phyloP scores from a whole-genome alignment of 176 grass and related monocot species.

The Saccharum spontaneum region DNA sequence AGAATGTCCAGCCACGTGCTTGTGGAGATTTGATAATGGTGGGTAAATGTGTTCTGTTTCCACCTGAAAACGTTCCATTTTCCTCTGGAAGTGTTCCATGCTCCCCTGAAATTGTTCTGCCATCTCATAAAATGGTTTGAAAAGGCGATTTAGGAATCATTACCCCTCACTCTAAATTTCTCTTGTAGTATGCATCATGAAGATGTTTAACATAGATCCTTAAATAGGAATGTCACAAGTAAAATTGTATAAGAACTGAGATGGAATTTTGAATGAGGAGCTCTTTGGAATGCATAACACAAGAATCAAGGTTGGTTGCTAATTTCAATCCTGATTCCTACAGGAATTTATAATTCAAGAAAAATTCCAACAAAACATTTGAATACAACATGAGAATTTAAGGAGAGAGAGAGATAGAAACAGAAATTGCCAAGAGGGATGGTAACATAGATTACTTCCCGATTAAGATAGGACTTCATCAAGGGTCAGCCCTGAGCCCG shows the following conservation, averaged over 20 bases:
- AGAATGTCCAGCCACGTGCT: neutral
- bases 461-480: no score
- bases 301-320: neutral
- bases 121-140: constrained; percentile 30
- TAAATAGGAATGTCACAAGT: neutral
- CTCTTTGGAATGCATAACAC: neutral
- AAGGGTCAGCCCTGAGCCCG: no score
- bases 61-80: neutral
- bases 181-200: neutral
- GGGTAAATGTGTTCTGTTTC: constrained; percentile 5
- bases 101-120: constrained; percentile 43
- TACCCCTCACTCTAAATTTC: neutral
- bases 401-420: neutral
- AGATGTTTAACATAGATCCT: neutral
- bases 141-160: neutral
- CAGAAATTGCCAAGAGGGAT: neutral
- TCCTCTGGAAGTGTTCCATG: constrained; percentile 12
- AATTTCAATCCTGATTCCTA: neutral
- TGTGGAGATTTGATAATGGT: constrained; percentile 31
- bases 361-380: neutral
- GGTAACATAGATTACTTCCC: no score
- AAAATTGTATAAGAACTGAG: neutral
- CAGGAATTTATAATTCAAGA: neutral
- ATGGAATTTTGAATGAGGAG: neutral
- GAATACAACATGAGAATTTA: neutral